Evolutionary conservation across 371 early-diverging fungal species (phyloP), one percentile per base, ranked within the genome.

Genomic region (Funneliformis caledonium): DNA sequence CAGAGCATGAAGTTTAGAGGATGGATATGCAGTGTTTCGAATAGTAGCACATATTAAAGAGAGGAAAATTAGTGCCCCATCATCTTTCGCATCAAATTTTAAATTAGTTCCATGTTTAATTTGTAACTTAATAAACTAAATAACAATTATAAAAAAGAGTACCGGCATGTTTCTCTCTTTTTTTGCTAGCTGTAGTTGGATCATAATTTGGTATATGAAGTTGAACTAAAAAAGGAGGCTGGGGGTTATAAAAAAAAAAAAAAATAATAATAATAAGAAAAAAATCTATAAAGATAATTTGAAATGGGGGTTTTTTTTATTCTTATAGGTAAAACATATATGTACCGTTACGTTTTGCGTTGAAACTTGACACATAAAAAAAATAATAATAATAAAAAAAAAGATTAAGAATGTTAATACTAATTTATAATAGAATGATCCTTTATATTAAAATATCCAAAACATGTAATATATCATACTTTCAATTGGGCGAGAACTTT

Each of bases 1-100:
- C 26, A 97, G 67, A 1, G 93, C 96, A 81, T 89, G 88, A 9
- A 95, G 80, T 80, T 91, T 92, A 9, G 95, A 92, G 1, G 93
- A 88, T 2, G 96, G 93, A 76, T 89, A 94, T 0, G 90, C 84
- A 6, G 91, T 87, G 72, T 95, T 95, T 56, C 95, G 86, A 50
- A 96, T 85, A 22, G 91, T 84, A 0, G 94, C 92, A 80, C 91
- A 93, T 31, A 97, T 80, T 26, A 93, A 87, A 0, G 92, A 89
- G 4, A 90, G 80, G 81, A 92, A 85, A 48, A 92, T 89, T 19
- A 92, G 86, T 0, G 91, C 90, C 6, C 90, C 92, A 62, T 90
- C 91, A 62, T 91, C 92, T 91, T 83, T 69, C 65, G 31, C 10
- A 43, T 70, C 47, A 70, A 22, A 43, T n/a, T 45, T 10, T 6